Base-by-base conservation (phyloP, 495 filamentous ascomycete genomes). In the Glonium stellatum region DNA sequence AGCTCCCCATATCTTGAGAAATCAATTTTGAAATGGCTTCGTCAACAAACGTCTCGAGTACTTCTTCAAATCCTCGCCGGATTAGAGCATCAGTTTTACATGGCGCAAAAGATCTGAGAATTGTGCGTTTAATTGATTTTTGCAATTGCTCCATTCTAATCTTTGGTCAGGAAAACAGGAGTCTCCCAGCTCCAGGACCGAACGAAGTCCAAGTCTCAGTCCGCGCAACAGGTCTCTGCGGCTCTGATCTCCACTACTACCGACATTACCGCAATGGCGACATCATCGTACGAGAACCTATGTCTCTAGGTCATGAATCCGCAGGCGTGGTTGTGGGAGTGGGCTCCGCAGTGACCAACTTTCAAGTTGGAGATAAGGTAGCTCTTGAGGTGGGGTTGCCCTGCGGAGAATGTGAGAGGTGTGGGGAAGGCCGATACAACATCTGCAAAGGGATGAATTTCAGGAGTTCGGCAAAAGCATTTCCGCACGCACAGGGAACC, bases 371-470 rank as follows among this genome's bases (percentile, higher is more conserved):
- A 37, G 89, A 93, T 69, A 81, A 81, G 25, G 87, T 93, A n/a
- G 88, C 87, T 0, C 76, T 93, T 18, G 89, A 93, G 75, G 87
- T 90, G 66, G 88, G 88, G n/a, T 72, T 89, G 9, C 87, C 88
- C n/a, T 95, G 89, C 68, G 79, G 79, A 25, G 64, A 76, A 47
- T 95, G 89, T 70, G 75, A 78, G 8, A 73, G 85, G 22, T 95
- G 89, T 70, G 64, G 65, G 19, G 76, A 77, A 47, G 87, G 86
- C 25, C 78, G 89, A 54, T 93, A 95, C 71, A 96, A 95, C 72
- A 88, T 96, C 75, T 96, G 90, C 78, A 77, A 78, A n/a, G 71
- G 74, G 10, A 86, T 96, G 82, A 77, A 76, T 51, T 96, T 95
- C 73, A 78, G 88, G 49, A 86, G 83, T 68, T 88, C 84, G 49